phyloP scores from a whole-genome alignment of 305 asterid genomes.

The Solanum hybrid region DNA sequence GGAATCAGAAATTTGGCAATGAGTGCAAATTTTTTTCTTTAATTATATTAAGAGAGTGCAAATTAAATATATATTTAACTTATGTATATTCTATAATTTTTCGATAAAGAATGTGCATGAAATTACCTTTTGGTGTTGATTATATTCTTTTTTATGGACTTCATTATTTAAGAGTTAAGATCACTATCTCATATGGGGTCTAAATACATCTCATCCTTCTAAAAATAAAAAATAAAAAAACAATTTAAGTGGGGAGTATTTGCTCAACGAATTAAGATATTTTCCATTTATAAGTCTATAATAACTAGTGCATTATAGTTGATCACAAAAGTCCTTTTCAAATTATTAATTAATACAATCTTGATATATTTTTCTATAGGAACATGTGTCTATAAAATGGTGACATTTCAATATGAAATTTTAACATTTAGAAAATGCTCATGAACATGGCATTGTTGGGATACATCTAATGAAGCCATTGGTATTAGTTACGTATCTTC shows the following conservation, averaged over 20 bases:
- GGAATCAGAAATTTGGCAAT: background rate
- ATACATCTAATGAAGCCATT: background rate
- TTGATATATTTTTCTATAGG: background rate
- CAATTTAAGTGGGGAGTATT: background rate
- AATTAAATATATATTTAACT: background rate
- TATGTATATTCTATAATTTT: background rate
- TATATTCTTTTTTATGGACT: background rate
- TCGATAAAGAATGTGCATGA: background rate
- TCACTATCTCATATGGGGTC: background rate
- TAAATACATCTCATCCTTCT: background rate
- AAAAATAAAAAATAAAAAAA: background rate
- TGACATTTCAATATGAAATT: too few relatives aligned
- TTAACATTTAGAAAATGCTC: background rate
- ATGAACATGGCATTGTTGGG: background rate
- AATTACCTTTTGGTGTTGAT: background rate
- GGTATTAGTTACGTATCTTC: background rate
- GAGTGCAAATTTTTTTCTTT: rapidly evolving
- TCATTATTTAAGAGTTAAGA: background rate
- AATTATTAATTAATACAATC: background rate
- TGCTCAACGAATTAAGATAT: background rate
- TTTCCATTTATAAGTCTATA: background rate
- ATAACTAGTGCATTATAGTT: background rate
- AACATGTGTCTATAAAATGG: background rate
- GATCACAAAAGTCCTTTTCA: background rate
- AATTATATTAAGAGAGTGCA: background rate